Evolutionary conservation across 768 basidiomycete genomes (phyloP).

Genomic region (Neoboletus brunneissimus): DNA sequence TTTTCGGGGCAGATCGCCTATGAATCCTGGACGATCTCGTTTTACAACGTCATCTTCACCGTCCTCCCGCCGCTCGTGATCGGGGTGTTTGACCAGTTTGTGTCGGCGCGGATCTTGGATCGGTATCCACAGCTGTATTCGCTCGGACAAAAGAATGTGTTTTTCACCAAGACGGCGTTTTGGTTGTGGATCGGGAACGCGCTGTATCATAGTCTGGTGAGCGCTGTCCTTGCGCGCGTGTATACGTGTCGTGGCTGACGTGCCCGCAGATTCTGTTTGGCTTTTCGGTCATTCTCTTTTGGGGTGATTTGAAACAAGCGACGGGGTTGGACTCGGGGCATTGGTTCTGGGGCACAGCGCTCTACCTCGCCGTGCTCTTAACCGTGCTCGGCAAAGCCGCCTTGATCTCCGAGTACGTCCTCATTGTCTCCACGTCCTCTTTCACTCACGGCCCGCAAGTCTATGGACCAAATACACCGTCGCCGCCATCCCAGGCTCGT

Average conservation of each 20-base stretch:
- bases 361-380: constrained; percentile 91
- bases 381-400: constrained; percentile 98
- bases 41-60: constrained; percentile 96
- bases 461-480: constrained; percentile 99
- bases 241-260: not conserved
- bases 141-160: constrained; percentile 90
- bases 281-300: constrained; percentile 87
- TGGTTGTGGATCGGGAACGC: constrained; percentile 93
- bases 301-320: constrained; percentile 84
- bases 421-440: not conserved
- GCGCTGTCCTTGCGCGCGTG: constrained; percentile 24
- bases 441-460: constrained; percentile 38
- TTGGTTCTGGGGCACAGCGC: constrained; percentile 98
- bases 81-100: constrained; percentile 97
- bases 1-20: constrained; percentile 99
- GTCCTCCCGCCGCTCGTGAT: constrained; percentile 95
- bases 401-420: constrained; percentile 87
- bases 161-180: constrained; percentile 88
- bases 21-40: constrained; percentile 97
- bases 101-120: constrained; percentile 93
- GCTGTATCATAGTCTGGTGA: constrained; percentile 82
- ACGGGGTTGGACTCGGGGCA: constrained; percentile 85
- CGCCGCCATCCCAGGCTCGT: constrained; percentile 96
- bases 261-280: constrained; percentile 70
- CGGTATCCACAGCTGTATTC: constrained; percentile 96